Base-by-base conservation (phyloP, 345 rosid genomes). In the Lepidium aucheri region DNA sequence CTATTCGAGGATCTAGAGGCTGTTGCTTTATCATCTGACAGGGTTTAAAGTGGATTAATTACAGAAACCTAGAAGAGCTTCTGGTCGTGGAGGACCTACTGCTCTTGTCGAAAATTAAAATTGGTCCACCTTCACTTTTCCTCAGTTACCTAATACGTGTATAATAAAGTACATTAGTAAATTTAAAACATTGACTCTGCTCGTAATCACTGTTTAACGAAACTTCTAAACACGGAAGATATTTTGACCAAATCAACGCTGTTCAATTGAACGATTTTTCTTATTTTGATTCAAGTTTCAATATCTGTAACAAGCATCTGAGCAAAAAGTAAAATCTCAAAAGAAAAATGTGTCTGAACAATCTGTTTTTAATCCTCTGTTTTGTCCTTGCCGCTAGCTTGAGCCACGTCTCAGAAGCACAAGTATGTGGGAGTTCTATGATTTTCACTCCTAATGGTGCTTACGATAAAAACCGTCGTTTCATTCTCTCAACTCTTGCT, bases 401-500 rank as follows among this genome's bases (percentile, higher is more conserved):
- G 2, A 2, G 60, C 60, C 33, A 1, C 1, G 74, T 60, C 2
- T 42, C 53, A 52, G 33, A 28, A 28, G 4, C 68, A 22, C 54
- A 42, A 69, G 4, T 3, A 14, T 69, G 74, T 10, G 53, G 60
- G 2, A 10, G 34, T 0, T 41, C 52, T 7, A 24, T 24, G 4
- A 2, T 3, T 42, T 69, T 69, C 67, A 52, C 22, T 7, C 74
- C 60, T 1, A 60, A 59, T 44, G 8, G 67, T 50, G 3, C 60
- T 39, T 69, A 59, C 42, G 66, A 69, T 34, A 51, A 35, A 50
- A 69, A 69, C 67, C 73, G 73, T 50, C 73, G 36, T 69, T 13
- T 69, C 9, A 3, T 60, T 20, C 73, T 69, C 60, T 59, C 73
- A 59, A 69, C 43, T 40, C 67, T 69, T 59, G 53, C 65, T 49